These are phyloP conservation scores for Arabis hirsuta DNA, from an alignment of 345 rosid genomes.

Conservation along the genomic window DNA sequence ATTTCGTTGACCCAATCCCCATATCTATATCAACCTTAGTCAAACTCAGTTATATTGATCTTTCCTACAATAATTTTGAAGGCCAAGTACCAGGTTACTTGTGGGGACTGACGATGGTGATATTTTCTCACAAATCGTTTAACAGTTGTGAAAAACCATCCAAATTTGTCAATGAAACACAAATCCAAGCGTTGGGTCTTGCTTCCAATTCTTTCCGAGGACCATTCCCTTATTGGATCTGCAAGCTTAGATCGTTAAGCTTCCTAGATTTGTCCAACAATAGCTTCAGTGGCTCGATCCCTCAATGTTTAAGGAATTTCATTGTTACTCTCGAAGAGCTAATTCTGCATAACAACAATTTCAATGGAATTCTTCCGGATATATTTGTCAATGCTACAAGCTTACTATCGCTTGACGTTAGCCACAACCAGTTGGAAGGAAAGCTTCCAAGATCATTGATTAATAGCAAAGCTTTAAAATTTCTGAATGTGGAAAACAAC, in stretches of 20 bases:
- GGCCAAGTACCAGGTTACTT: not conserved
- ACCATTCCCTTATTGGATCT: conserved; percentile 44
- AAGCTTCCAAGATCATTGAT: conserved; percentile 42
- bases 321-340: too few species aligned
- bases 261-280: conserved; percentile 52
- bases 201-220: conserved; percentile 18
- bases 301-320: conserved; percentile 28
- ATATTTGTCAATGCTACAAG: not conserved
- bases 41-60: not conserved
- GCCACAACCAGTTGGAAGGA: conserved; percentile 39
- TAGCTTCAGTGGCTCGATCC: conserved; percentile 41
- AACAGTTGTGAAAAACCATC: not conserved
- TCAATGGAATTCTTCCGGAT: conserved; percentile 23
- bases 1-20: too few species aligned
- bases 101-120: not conserved
- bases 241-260: conserved; percentile 5
- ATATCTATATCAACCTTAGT: too few species aligned
- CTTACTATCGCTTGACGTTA: not conserved
- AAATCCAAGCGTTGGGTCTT: not conserved
- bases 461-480: conserved; percentile 43
- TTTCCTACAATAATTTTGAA: not conserved
- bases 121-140: conserved; percentile 9
- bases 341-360: conserved; percentile 13
- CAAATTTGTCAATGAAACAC: too few species aligned
- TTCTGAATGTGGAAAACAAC: conserved; percentile 49